A percentile compares a stretch with the other conserved stretches of the same genome.
Evolutionary conservation across 106 monocot genomes (phyloP).

Genomic region (Dendrobium officinale): DNA sequence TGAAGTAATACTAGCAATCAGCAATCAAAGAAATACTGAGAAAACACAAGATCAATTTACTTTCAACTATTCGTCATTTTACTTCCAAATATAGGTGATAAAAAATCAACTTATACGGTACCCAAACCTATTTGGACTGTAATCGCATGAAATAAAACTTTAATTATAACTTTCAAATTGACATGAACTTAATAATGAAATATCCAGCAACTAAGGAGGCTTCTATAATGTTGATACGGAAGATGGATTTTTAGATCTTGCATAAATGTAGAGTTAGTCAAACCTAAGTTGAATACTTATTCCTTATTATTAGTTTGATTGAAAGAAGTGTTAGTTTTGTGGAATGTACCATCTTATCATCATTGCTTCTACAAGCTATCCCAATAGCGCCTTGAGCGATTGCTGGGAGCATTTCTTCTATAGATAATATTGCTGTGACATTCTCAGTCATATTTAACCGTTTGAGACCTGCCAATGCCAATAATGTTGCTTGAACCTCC

Average conservation of each 20-base stretch:
- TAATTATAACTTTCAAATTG: neutral
- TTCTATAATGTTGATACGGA: neutral
- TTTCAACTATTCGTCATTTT: neutral
- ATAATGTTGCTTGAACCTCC: conserved; percentile 76
- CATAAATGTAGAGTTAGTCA: neutral
- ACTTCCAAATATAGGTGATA: neutral
- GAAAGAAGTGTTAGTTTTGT: neutral
- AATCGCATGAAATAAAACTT: neutral
- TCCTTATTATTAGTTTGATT: neutral
- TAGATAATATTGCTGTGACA: conserved; percentile 70
- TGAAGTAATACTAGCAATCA: too few species aligned
- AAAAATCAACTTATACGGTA: neutral
- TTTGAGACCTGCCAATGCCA: conserved; percentile 92
- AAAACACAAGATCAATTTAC: too few species aligned
- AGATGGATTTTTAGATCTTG: neutral
- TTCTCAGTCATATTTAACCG: conserved; percentile 79
- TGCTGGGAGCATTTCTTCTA: conserved; percentile 98
- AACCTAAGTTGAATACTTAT: neutral
- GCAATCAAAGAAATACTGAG: too few species aligned
- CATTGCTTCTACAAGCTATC: conserved; percentile 90
- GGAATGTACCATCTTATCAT: conserved; percentile 77
- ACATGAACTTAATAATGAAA: neutral
- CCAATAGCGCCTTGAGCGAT: conserved; percentile 99
- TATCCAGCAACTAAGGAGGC: neutral
- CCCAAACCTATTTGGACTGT: neutral